Percentiles rank a stretch among this genome's conserved stretches.
phyloP scores from a whole-genome alignment of 371 early-diverging fungal species.

The Mortierella sp. region DNA sequence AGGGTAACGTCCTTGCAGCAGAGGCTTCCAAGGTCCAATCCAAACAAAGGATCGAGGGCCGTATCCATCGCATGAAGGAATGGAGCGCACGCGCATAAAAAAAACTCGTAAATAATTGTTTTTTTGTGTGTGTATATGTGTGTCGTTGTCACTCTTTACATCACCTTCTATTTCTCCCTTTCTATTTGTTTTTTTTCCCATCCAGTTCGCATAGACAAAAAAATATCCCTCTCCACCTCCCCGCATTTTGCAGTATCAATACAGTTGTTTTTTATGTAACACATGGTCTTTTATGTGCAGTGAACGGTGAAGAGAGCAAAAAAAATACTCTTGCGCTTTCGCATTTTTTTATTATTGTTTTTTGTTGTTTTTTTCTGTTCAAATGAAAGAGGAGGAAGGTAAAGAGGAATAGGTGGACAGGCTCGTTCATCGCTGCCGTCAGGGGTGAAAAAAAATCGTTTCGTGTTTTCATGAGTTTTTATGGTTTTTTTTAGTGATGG shows the following conservation, averaged over 20 bases:
- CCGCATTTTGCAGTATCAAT: background rate
- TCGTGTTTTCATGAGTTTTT: background rate
- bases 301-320: too few relatives aligned
- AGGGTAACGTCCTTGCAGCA: slow-evolving; percentile 64
- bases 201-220: background rate
- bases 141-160: background rate
- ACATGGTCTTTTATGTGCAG: too few relatives aligned
- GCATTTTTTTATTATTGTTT: background rate
- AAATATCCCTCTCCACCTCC: background rate
- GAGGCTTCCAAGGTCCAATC: slow-evolving; percentile 35
- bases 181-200: background rate
- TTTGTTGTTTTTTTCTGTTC: background rate
- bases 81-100: slow-evolving; percentile 39
- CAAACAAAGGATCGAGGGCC: slow-evolving; percentile 45
- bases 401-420: background rate
- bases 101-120: background rate
- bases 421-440: slow-evolving; percentile 10
- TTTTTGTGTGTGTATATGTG: background rate
- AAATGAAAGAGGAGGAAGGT: background rate
- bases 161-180: background rate
- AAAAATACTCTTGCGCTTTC: background rate
- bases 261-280: background rate
- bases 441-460: background rate
- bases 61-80: slow-evolving; percentile 48
- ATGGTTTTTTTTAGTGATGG: background rate